Conservation (phyloP, 2,329 filamentous ascomycete species). For the Neophaeococcomyces aloes region DNA sequence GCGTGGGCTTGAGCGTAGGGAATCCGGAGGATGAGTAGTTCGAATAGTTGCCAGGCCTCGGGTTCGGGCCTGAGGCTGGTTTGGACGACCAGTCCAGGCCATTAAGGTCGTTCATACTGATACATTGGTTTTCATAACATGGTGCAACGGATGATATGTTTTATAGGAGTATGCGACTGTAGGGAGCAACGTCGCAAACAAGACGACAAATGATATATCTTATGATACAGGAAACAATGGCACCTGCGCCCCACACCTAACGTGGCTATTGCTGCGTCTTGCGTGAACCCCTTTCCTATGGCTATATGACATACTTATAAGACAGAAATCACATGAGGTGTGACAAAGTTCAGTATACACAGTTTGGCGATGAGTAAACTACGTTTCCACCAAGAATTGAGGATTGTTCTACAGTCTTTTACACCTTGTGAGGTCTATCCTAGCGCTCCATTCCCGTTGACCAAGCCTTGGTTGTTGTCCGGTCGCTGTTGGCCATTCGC, state of each 20-base stretch:
- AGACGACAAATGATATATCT: constrained; percentile 1
- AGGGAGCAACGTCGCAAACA: background rate
- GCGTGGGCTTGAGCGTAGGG: constrained; percentile 26
- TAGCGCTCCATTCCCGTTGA: no score
- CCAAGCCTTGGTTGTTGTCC: no score
- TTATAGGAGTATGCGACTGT: background rate
- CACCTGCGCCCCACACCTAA: background rate
- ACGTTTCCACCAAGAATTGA: no score
- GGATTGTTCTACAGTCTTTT: no score
- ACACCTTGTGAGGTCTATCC: no score
- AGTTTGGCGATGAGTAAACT: no score
- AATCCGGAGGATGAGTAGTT: constrained; percentile 25
- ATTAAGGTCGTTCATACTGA: constrained; percentile 38
- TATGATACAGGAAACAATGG: background rate
- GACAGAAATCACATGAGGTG: no score
- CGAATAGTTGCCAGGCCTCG: constrained; percentile 26
- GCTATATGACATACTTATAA: no score
- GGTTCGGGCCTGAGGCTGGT: constrained; percentile 27
- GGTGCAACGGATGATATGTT: no score
- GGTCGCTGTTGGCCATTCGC: no score
- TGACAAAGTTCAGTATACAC: no score
- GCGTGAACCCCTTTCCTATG: no score
- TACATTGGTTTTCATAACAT: constrained; percentile 1
- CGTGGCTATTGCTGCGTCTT: background rate
- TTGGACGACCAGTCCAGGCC: constrained; percentile 36